phyloP scores from a whole-genome alignment of 2,329 filamentous ascomycete genomes.

The Intubia oerlemansii region DNA sequence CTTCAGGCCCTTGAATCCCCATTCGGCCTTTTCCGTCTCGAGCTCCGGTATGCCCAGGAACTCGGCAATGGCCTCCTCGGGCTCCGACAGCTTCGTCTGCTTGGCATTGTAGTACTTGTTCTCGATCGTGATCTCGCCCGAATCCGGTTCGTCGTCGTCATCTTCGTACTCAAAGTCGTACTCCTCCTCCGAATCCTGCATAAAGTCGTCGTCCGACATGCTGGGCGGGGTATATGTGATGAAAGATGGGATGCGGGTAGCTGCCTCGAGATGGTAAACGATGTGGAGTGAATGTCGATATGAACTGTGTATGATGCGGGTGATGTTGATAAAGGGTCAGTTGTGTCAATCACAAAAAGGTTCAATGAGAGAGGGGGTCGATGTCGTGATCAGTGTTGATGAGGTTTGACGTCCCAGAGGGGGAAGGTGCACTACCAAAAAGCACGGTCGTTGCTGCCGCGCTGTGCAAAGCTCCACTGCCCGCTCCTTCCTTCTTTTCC shows the following conservation, averaged over 20 bases:
- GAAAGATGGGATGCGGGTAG: slow-evolving; percentile 10
- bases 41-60: slow-evolving; percentile 74
- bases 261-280: background rate
- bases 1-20: slow-evolving; percentile 96
- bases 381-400: no score
- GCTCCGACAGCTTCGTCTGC: slow-evolving; percentile 74
- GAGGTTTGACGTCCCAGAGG: no score
- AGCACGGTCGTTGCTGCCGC: no score
- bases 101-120: slow-evolving; percentile 99
- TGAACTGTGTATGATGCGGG: no score
- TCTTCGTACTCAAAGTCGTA: slow-evolving; percentile 54
- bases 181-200: slow-evolving; percentile 79
- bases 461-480: no score
- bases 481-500: no score
- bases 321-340: no score
- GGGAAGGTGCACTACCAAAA: no score
- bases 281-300: no score
- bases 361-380: no score
- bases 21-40: slow-evolving; percentile 85
- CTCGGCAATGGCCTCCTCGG: slow-evolving; percentile 74
- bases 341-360: no score
- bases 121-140: slow-evolving; percentile 82
- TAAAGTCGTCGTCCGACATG: slow-evolving; percentile 83
- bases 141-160: slow-evolving; percentile 67
- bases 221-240: slow-evolving; percentile 13